phyloP scores from a whole-genome alignment of 129 eudicot species.

The Saussurea involucrata region DNA sequence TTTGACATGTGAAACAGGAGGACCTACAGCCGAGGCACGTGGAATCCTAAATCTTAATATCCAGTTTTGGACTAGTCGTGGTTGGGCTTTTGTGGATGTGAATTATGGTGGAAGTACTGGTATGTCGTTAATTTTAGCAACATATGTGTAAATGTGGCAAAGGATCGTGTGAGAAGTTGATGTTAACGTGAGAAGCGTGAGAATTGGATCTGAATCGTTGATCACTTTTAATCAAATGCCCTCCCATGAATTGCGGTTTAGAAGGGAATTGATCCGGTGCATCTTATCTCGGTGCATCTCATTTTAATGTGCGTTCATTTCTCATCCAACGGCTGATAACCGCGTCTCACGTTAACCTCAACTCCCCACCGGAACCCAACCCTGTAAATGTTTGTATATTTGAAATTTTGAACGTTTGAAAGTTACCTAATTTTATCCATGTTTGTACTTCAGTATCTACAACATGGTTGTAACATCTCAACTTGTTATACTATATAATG shows the following conservation, averaged over 20 bases:
- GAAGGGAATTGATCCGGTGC: no score
- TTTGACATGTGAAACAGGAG: constrained; percentile 53
- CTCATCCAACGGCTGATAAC: no score
- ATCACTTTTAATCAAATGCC: no score
- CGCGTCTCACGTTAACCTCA: no score
- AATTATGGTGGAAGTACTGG: constrained; percentile 99
- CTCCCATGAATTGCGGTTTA: no score
- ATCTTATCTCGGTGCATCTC: no score
- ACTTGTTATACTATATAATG: background rate
- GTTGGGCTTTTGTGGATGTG: constrained; percentile 99
- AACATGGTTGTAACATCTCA: constrained; percentile 2
- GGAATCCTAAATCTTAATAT: constrained; percentile 71
- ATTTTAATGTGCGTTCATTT: no score
- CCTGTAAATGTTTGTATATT: background rate
- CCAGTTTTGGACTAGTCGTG: constrained; percentile 99
- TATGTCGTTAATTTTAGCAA: constrained; percentile 23
- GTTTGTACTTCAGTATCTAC: background rate
- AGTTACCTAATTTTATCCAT: background rate
- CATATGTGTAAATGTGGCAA: background rate
- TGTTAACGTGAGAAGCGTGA: no score
- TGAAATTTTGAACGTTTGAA: background rate
- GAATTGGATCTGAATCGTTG: no score
- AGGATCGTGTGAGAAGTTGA: no score
- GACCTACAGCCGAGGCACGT: constrained; percentile 91
- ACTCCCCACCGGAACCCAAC: no score